Percentiles rank a stretch among this genome's conserved stretches.
These are phyloP conservation scores for Coemansia sp. DNA, from an alignment of 192 early-diverging fungal species.

Conservation along the genomic window DNA sequence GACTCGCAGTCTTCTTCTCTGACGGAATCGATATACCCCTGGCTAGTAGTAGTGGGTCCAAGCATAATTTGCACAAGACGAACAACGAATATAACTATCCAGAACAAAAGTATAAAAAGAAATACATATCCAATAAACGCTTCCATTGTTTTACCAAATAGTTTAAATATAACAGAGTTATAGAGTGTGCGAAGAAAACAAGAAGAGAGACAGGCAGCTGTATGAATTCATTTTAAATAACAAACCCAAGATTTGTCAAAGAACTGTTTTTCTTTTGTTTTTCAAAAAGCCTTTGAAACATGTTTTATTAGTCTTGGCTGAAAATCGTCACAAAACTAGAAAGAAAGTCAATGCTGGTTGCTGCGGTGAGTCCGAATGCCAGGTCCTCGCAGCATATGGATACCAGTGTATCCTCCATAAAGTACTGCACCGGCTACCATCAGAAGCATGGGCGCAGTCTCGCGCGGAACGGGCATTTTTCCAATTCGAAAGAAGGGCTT, in stretches of 20 bases:
- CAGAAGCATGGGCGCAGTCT: conserved; percentile 14
- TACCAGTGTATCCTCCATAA: conserved; percentile 26
- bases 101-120: background rate
- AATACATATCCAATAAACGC: background rate
- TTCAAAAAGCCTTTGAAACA: background rate
- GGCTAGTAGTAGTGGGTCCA: background rate
- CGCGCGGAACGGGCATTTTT: conserved; percentile 14
- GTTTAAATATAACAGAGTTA: background rate
- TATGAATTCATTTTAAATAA: no score
- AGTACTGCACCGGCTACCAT: conserved; percentile 2
- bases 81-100: background rate
- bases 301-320: background rate
- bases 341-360: conserved; percentile 16
- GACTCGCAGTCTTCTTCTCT: no score
- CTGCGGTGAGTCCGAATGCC: conserved; percentile 28
- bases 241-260: no score
- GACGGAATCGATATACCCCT: no score
- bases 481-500: conserved; percentile 26
- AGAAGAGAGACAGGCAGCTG: no score
- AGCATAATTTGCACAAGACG: background rate
- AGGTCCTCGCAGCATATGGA: conserved; percentile 13
- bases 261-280: no score
- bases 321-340: background rate
- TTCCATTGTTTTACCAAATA: background rate
- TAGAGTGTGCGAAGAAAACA: no score